phyloP scores from a whole-genome alignment of 2,329 filamentous ascomycete genomes.

The Ophiosphaerella korrae region DNA sequence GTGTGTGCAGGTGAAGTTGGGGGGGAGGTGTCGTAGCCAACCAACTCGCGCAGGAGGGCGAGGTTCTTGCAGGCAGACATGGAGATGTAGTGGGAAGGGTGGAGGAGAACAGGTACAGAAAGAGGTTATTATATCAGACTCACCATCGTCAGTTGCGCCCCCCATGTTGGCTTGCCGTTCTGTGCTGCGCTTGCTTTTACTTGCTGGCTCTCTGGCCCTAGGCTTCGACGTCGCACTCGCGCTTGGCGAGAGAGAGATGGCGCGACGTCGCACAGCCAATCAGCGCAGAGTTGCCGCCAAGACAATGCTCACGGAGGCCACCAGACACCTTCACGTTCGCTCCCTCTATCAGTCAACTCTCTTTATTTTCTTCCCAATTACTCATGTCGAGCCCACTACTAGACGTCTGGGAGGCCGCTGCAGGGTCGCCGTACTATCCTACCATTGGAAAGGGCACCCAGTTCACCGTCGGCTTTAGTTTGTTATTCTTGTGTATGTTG shows the following conservation, averaged over 20 bases:
- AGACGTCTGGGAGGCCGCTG: slow-evolving; percentile 92
- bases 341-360: background rate
- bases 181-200: slow-evolving; percentile 15
- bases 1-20: slow-evolving; percentile 6
- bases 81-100: background rate
- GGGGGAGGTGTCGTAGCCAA: slow-evolving; percentile 30
- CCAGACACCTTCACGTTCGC: slow-evolving; percentile 24
- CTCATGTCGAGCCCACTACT: slow-evolving; percentile 61
- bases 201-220: background rate
- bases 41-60: slow-evolving; percentile 14
- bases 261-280: slow-evolving; percentile 13
- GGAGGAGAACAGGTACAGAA: no score
- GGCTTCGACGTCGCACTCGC: no score
- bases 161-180: slow-evolving; percentile 30
- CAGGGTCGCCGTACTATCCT: slow-evolving; percentile 82
- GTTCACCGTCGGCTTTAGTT: slow-evolving; percentile 77
- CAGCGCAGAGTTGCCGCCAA: slow-evolving; percentile 8
- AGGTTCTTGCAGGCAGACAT: slow-evolving; percentile 15
- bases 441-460: slow-evolving; percentile 80
- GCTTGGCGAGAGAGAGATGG: no score
- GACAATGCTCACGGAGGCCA: slow-evolving; percentile 31
- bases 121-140: slow-evolving; percentile 14
- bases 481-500: slow-evolving; percentile 69
- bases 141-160: slow-evolving; percentile 45
- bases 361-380: slow-evolving; percentile 17